Base-by-base conservation (phyloP, 2,329 filamentous ascomycete species). In the Colletotrichum spaethianum region DNA sequence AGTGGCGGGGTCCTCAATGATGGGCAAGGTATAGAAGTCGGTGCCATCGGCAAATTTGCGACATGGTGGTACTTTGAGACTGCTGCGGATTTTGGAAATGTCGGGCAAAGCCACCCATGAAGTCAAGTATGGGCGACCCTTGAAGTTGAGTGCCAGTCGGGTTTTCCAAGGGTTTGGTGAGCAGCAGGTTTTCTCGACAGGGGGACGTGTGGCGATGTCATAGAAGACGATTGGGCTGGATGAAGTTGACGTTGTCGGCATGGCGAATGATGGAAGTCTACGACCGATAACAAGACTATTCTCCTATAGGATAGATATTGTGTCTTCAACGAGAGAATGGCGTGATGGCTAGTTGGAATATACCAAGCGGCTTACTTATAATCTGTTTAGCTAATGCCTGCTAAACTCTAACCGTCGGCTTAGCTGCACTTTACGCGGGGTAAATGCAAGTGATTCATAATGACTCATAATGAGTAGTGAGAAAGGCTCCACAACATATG, bases 1-100 rank as follows among this genome's bases (percentile, higher is more conserved):
- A 0, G 84, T 86, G 23, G 75, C 67, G 0, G 82, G 77, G 62
- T 92, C 88, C 1, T 81, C 75, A 28, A 92, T 78, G 52, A 92
- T 83, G 1, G 91, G 91, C 0, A 93, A 84, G 2, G 91, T 93
- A 79, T 85, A 84, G 80, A 85, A 92, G 75, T 90, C 87, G 42
- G 80, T 82, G 52, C 89, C 90, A 75, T 92, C 86, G 73, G 83
- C 83, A 67, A 87, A 86, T 71, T 87, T 88, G 76, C 90, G 89
- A 26, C 82, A 83, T 1, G 90, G 80, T 0, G 85, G 83, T 0
- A 87, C 79, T 2, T 82, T 76, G 28, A 91, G 84, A 7, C 75
- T 63, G 18, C 79, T 79, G 62, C 89, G 90, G 7, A 87, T 83
- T 36, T 82, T 77, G 46, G 80, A 40, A 38, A 92, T 85, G 73